phyloP scores from a whole-genome alignment of 768 basidiomycete genomes.

The Lactarius pseudohatsudake region DNA sequence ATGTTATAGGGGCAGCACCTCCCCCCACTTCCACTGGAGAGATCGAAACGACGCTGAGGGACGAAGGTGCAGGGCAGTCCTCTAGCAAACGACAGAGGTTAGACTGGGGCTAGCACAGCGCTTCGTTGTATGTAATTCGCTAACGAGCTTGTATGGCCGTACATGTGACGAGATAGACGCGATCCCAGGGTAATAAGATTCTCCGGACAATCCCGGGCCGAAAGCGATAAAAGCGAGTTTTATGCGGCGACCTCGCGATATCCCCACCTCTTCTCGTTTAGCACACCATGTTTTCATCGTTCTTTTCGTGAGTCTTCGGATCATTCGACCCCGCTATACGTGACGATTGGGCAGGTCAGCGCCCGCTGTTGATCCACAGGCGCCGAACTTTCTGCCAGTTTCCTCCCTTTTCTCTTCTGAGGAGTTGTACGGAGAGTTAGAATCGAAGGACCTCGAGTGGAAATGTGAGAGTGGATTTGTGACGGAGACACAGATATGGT shows the following conservation, averaged over 20 bases:
- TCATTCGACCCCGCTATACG: slow-evolving; percentile 8
- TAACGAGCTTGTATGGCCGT: not conserved
- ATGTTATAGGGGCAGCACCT: slow-evolving; percentile 1
- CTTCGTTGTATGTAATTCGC: not conserved
- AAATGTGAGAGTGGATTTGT: slow-evolving; percentile 77
- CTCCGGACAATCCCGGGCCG: slow-evolving; percentile 19
- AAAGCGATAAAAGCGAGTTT: not conserved
- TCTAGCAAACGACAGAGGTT: slow-evolving; percentile 16
- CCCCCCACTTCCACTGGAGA: not conserved
- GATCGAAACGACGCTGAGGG: not conserved
- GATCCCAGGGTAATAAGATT: too few species aligned
- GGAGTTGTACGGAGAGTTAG: slow-evolving; percentile 74
- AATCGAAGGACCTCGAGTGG: slow-evolving; percentile 79
- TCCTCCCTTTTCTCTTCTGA: slow-evolving; percentile 54
- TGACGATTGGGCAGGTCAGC: slow-evolving; percentile 44
- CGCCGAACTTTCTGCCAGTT: slow-evolving; percentile 84
- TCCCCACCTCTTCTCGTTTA: slow-evolving; percentile 22
- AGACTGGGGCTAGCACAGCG: not conserved
- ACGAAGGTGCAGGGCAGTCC: slow-evolving; percentile 4
- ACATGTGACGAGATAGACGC: too few species aligned
- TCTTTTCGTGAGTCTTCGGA: slow-evolving; percentile 66
- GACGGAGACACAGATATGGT: slow-evolving; percentile 90
- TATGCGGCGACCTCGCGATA: not conserved
- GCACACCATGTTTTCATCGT: slow-evolving; percentile 68
- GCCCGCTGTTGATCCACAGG: slow-evolving; percentile 58